Evolutionary conservation across 2,329 filamentous ascomycete genomes (phyloP), one percentile per base, ranked within the genome.

Genomic region (Fusarium burgessii): DNA sequence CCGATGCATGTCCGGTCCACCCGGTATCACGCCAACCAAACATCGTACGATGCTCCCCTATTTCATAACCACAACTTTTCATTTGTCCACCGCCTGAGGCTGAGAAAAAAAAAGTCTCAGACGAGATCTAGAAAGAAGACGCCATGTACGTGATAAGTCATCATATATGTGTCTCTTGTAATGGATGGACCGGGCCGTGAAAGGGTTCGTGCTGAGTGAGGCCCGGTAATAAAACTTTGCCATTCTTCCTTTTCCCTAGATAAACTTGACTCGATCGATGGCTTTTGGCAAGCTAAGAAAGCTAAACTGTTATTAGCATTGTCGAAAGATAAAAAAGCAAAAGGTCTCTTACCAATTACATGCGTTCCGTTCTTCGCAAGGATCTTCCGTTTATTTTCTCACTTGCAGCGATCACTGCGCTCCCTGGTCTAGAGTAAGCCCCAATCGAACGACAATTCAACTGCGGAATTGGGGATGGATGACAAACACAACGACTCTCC

Each of bases 41-140:
- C 58, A 76, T 76, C 74, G 72, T 76, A 76, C 74, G 74, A 76
- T 76, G 52, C 40, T 52, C 51, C 52, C 43, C 27, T n/a, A 35
- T 49, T 51, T 51, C 47, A 38, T 27, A 27, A 38, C 63, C 55
- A 6, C 33, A 45, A 29, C 55, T 29, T 27, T 33, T 47, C 27
- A 32, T 42, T 45, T 29, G 33, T 51, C 40, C 58, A 45, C 58
- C n/a, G 18, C 38, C 52, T 33, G 49, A 58, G 52, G 40, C 41
- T 38, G 50, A 42, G 36, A 50, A 36, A 42, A 41, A 27, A 27
- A n/a, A 51, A 51, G 47, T 51, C 42, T 50, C 33, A 40, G 38
- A 36, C 38, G 33, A 23, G 7, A 25, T 33, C 20, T 17, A 18
- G 15, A 23, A 29, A 38, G 36, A 35, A 62, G 17, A 25, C 41